Base-by-base conservation (phyloP, 306 rosid species). In the Trichosanthes cucumerina region DNA sequence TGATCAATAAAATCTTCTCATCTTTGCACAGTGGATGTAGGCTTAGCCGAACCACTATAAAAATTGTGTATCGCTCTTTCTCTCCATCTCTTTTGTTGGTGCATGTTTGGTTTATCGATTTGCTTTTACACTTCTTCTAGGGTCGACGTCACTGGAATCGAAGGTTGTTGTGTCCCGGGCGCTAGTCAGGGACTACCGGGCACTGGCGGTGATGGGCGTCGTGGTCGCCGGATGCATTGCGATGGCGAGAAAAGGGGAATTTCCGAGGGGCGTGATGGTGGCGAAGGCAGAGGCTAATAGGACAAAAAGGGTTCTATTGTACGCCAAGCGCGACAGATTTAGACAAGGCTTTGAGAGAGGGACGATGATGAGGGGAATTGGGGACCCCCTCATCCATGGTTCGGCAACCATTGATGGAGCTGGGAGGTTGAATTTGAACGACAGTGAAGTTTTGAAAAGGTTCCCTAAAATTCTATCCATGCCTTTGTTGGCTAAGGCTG, bases 311-410 rank as follows among this genome's bases (percentile, higher is more conserved):
- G 96, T 92, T 66, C 86, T 95, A 16, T 28, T 87, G 47, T 92
- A 88, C 81, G 34, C 84, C 16, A 95, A 86, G 36, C 78, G 78
- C 11, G 88, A 28, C 5, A 53, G 86, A 79, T 91, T 86, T 88
- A 73, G 85, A 13, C 78, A 88, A 23, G 98, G 98, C 24, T 90
- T 92, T 80, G 98, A 95, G 89, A 88, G 98, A 69, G 98, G 98
- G 53, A 75, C 93, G 19, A 97, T 91, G 71, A 88, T 88, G 95
- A 90, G 82, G 33, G 98, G 97, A 9, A 75, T 86, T 28, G 98
- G 98, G 90, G 97, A 95, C 96, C 97, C 98, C 69, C 89, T 92
- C 1, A 89, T 81, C 70, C 98, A 97, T 2, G 98, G 97, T 28
- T 95, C 97, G 98, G 92, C 86, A 79, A 90, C 87, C 57, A 88